Conservation (phyloP, 257 asterid species). For the Jacaranda copaia region DNA sequence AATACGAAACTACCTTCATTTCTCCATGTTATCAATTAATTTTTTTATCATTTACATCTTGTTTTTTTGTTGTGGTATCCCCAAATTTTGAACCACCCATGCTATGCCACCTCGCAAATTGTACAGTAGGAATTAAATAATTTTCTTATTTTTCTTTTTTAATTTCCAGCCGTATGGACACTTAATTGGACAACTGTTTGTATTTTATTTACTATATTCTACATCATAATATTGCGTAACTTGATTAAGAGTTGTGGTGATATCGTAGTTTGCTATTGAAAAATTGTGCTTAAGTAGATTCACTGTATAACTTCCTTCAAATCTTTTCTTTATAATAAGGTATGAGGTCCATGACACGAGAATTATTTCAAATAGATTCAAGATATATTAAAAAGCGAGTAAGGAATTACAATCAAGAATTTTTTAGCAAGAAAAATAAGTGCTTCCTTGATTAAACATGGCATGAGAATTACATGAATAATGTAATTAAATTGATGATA, state of each 20-base stretch:
- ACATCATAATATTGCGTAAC: not conserved
- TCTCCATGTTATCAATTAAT: not conserved
- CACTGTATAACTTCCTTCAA: not conserved
- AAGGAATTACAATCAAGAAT: no score
- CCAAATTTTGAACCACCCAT: slow-evolving; percentile 29
- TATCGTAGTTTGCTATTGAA: not conserved
- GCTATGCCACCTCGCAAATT: slow-evolving; percentile 36
- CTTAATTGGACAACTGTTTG: not conserved
- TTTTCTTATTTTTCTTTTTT: not conserved
- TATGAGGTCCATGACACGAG: no score
- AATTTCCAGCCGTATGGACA: not conserved
- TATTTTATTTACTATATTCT: not conserved
- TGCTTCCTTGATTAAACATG: no score
- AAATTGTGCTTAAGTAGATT: not conserved
- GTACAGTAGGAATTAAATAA: not conserved
- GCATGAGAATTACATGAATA: no score
- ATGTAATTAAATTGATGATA: no score
- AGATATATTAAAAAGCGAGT: no score
- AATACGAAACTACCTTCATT: slow-evolving; percentile 26
- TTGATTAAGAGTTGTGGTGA: not conserved
- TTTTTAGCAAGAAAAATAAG: no score
- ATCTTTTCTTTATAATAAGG: no score
- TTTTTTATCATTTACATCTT: not conserved
- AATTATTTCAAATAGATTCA: no score
- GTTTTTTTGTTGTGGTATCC: slow-evolving; percentile 25